Conservation (phyloP, 1,284 basidiomycete species). For the Cryptococcus hybrid region DNA sequence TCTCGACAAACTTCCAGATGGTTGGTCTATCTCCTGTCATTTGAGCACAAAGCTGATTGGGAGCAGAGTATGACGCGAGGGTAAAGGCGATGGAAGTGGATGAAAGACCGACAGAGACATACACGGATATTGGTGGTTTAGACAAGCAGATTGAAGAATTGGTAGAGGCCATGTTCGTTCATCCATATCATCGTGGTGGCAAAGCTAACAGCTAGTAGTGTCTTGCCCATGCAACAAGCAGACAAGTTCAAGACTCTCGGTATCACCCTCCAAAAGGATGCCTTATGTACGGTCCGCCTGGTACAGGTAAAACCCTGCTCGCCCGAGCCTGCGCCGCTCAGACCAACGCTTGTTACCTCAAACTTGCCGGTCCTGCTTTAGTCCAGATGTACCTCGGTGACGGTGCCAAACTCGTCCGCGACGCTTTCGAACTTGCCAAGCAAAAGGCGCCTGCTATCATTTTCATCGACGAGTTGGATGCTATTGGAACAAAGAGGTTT, state of each 20-base stretch:
- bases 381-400: conserved; percentile 83
- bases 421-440: conserved; percentile 96
- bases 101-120: conserved; percentile 72
- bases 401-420: conserved; percentile 94
- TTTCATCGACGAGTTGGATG: conserved; percentile 98
- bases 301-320: conserved; percentile 74
- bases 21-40: conserved; percentile 20
- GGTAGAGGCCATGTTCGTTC: conserved; percentile 65
- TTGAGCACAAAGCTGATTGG: not conserved
- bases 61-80: conserved; percentile 69
- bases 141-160: conserved; percentile 81
- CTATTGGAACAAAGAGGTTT: conserved; percentile 98
- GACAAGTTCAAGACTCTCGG: conserved; percentile 77
- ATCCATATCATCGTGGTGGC: not conserved
- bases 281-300: conserved; percentile 76
- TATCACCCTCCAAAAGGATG: conserved; percentile 75
- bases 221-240: conserved; percentile 75
- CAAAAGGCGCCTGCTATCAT: conserved; percentile 98
- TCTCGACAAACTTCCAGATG: conserved; percentile 73
- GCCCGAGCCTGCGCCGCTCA: conserved; percentile 76
- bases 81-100: conserved; percentile 94
- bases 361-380: conserved; percentile 72
- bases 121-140: conserved; percentile 74
- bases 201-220: conserved; percentile 41
- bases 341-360: conserved; percentile 77